Conservation (phyloP, 1,139 yeast genomes). For the Debaryomyces subglobosus region DNA sequence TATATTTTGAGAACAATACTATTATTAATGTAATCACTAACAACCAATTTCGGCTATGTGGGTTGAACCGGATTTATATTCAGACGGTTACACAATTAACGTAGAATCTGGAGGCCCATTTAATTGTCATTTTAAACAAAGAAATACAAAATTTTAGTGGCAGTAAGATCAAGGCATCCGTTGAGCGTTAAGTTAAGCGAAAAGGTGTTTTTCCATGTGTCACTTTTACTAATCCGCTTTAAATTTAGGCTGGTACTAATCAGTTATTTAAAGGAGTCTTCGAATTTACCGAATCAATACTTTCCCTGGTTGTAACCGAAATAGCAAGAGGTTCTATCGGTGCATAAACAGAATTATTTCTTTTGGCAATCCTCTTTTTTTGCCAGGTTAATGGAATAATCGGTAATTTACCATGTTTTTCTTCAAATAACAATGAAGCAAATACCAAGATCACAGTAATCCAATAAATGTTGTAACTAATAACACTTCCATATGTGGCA, state of each 20-base stretch:
- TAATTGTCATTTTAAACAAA: not conserved
- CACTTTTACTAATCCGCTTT: not conserved
- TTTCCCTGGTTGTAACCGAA: conserved; percentile 18
- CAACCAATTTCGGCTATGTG: not conserved
- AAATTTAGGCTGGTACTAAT: not conserved
- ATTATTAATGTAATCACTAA: not conserved
- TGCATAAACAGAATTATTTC: conserved; percentile 21
- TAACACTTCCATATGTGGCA: conserved; percentile 51
- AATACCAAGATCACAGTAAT: conserved; percentile 28
- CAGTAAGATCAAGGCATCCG: not conserved
- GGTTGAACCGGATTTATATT: not conserved
- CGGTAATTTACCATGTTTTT: conserved; percentile 35
- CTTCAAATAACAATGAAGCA: conserved; percentile 33
- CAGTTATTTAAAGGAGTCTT: conserved; percentile 25
- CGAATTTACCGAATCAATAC: conserved; percentile 32
- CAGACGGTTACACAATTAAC: not conserved
- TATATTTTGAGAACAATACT: not conserved
- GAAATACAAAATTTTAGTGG: not conserved
- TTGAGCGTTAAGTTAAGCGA: not conserved
- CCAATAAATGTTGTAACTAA: conserved; percentile 44
- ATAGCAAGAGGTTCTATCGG: conserved; percentile 11
- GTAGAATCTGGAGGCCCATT: not conserved
- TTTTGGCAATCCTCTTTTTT: conserved; percentile 50
- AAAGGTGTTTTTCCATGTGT: not conserved
- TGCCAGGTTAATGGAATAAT: conserved; percentile 60